These are phyloP conservation scores for Solanum hybrid DNA, from an alignment of 305 asterid species.

Conservation along the genomic window DNA sequence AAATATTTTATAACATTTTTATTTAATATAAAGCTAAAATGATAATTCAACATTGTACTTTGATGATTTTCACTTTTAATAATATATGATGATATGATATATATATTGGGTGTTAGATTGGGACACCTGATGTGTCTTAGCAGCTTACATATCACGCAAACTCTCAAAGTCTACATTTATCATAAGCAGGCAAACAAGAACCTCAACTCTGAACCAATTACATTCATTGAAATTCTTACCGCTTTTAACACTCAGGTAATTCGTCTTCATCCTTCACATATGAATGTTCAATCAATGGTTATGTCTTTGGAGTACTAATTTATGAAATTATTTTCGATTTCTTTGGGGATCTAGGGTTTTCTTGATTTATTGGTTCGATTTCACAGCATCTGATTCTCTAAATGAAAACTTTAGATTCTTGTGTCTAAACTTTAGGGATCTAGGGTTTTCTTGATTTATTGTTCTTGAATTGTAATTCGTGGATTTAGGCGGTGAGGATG, in stretches of 20 bases:
- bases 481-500: constrained; percentile 26
- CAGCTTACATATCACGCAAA: constrained; percentile 30
- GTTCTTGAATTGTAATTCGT: background rate
- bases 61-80: too few relatives aligned
- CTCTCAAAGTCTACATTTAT: background rate
- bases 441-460: background rate
- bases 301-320: background rate
- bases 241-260: constrained; percentile 21
- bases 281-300: background rate
- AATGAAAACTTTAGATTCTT: background rate
- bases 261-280: background rate
- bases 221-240: background rate
- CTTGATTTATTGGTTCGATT: background rate
- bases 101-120: background rate
- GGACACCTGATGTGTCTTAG: background rate
- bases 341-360: constrained; percentile 7
- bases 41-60: too few relatives aligned
- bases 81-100: too few relatives aligned
- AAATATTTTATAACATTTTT: too few relatives aligned
- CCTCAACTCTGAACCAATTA: background rate
- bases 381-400: background rate
- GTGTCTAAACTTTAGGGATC: background rate
- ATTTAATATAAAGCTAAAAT: too few relatives aligned
- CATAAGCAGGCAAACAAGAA: background rate
- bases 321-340: background rate